A percentile compares a stretch with the other conserved stretches of the same genome.
phyloP scores from a whole-genome alignment of 768 basidiomycete genomes.

The Pisolithus albus region DNA sequence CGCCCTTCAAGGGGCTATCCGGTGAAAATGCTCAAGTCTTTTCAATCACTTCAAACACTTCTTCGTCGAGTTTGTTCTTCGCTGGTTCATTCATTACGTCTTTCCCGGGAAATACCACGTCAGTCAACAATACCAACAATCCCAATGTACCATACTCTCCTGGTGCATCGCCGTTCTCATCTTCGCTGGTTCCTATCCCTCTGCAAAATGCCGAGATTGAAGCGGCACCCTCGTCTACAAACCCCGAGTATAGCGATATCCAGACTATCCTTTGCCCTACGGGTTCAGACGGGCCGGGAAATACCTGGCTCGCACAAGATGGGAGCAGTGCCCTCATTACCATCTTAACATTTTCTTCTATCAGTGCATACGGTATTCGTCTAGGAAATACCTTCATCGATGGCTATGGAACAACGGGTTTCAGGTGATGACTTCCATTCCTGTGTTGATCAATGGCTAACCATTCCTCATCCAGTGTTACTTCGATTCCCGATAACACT shows the following conservation, averaged over 20 bases:
- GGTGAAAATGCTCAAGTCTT: constrained; percentile 63
- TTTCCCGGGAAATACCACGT: constrained; percentile 49
- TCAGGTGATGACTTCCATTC: constrained; percentile 49
- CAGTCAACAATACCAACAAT: constrained; percentile 61
- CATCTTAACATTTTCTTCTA: constrained; percentile 64
- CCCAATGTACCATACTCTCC: constrained; percentile 80
- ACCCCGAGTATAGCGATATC: constrained; percentile 57
- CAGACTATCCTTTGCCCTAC: constrained; percentile 75
- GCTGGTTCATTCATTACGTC: constrained; percentile 80
- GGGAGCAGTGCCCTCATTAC: constrained; percentile 68
- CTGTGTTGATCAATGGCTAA: constrained; percentile 8
- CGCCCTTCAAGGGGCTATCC: constrained; percentile 77
- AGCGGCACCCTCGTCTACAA: constrained; percentile 56
- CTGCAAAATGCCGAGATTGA: constrained; percentile 50
- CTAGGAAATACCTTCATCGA: constrained; percentile 86
- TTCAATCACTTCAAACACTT: constrained; percentile 70
- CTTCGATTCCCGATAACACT: constrained; percentile 84
- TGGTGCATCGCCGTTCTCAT: constrained; percentile 80
- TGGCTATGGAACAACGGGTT: constrained; percentile 78
- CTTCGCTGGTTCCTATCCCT: constrained; percentile 80
- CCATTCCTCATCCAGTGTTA: constrained; percentile 46
- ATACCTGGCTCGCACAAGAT: constrained; percentile 80
- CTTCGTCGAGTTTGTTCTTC: constrained; percentile 73
- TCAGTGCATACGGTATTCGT: constrained; percentile 73
- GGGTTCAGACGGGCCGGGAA: constrained; percentile 71